These are phyloP conservation scores for Acacia pycnantha DNA, from an alignment of 331 rosid species.

Conservation along the genomic window DNA sequence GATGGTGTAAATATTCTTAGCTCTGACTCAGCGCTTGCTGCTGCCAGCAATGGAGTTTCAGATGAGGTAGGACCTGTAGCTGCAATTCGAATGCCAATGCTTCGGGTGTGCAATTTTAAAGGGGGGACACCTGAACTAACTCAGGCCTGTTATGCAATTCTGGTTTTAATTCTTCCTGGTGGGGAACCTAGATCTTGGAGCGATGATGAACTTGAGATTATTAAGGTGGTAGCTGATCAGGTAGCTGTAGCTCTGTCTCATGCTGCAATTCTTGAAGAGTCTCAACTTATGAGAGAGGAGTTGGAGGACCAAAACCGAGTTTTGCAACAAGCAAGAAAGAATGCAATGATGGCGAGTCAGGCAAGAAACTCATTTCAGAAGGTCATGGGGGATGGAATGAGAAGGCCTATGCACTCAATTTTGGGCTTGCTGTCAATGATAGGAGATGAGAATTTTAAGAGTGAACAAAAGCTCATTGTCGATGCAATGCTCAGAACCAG, in stretches of 20 bases:
- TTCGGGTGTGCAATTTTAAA: slow-evolving; percentile 84
- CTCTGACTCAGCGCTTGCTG: slow-evolving; percentile 73
- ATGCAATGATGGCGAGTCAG: slow-evolving; percentile 97
- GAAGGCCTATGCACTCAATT: slow-evolving; percentile 98
- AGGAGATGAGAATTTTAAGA: slow-evolving; percentile 66
- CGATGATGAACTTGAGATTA: slow-evolving; percentile 84
- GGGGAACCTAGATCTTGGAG: slow-evolving; percentile 87
- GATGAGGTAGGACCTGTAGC: slow-evolving; percentile 86
- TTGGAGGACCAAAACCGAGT: slow-evolving; percentile 96
- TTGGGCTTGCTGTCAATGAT: slow-evolving; percentile 88
- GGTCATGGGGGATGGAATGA: slow-evolving; percentile 99
- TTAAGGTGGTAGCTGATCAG: slow-evolving; percentile 98
- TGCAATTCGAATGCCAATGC: slow-evolving; percentile 98
- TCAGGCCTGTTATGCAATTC: slow-evolving; percentile 75
- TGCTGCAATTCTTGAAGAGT: slow-evolving; percentile 96
- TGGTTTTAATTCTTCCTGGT: slow-evolving; percentile 88
- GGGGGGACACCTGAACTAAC: slow-evolving; percentile 95
- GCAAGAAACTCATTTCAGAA: slow-evolving; percentile 88
- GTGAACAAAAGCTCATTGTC: slow-evolving; percentile 74
- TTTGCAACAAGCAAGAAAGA: slow-evolving; percentile 81
- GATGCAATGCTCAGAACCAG: slow-evolving; percentile 92
- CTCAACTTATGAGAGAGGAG: slow-evolving; percentile 95
- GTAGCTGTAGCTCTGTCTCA: slow-evolving; percentile 99
- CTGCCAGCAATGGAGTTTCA: slow-evolving; percentile 55
- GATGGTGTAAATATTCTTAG: slow-evolving; percentile 62